Percentiles rank a stretch among this genome's conserved stretches.
These are phyloP conservation scores for Myxozyma kluyveri DNA, from an alignment of 805 yeast species.

Conservation along the genomic window DNA sequence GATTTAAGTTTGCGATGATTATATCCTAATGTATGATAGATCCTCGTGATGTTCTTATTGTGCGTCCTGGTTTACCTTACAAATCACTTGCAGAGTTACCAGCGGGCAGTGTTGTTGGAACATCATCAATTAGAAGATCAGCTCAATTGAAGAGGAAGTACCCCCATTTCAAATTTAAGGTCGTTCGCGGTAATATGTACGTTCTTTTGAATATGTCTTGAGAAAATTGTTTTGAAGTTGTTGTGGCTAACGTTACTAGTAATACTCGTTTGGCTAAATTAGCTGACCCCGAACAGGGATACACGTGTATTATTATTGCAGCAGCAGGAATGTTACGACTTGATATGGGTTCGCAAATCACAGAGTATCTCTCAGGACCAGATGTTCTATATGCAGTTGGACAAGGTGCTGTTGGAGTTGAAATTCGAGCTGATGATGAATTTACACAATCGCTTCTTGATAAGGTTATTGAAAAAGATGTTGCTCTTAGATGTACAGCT, in stretches of 20 bases:
- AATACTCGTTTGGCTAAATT: slow-evolving; percentile 79
- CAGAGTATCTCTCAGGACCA: slow-evolving; percentile 64
- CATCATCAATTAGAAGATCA: slow-evolving; percentile 89
- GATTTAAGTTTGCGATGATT: neutral
- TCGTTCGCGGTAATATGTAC: slow-evolving; percentile 73
- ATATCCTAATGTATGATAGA: slow-evolving; percentile 41
- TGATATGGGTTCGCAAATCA: slow-evolving; percentile 70
- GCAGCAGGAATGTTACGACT: slow-evolving; percentile 85
- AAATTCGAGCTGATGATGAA: slow-evolving; percentile 70
- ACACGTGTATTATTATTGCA: slow-evolving; percentile 77
- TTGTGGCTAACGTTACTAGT: slow-evolving; percentile 2
- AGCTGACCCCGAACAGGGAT: slow-evolving; percentile 57
- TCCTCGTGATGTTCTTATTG: slow-evolving; percentile 80
- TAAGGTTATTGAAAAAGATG: slow-evolving; percentile 60
- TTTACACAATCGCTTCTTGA: slow-evolving; percentile 57
- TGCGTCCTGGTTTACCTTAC: slow-evolving; percentile 65
- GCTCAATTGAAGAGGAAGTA: slow-evolving; percentile 79
- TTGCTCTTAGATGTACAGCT: slow-evolving; percentile 76
- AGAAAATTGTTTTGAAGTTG: no score
- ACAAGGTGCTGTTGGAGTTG: slow-evolving; percentile 97
- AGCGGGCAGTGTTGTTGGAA: slow-evolving; percentile 82
- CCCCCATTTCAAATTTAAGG: slow-evolving; percentile 75
- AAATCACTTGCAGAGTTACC: slow-evolving; percentile 72
- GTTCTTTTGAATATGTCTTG: no score
- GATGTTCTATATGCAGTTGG: slow-evolving; percentile 96